Evolutionary conservation across 208 protist genomes (phyloP), one percentile per base, ranked within the genome.

Genomic region (Zelonia costaricensis): DNA sequence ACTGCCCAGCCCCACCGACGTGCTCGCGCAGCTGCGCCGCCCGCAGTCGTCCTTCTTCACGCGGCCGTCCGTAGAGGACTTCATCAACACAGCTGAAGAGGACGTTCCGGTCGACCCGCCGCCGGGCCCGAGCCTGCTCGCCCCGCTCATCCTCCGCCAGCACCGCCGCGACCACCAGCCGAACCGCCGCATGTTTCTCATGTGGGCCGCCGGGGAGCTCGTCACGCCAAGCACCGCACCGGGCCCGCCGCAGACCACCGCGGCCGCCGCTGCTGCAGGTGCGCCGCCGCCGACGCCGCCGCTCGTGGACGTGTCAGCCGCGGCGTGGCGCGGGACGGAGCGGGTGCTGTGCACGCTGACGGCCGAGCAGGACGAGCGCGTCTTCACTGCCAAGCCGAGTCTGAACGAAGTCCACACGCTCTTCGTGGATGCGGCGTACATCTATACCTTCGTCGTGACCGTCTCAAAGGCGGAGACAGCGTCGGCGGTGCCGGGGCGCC

Each of bases 341-440:
- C 76, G 66, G n/a, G 81, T 93, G 27, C 60, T 93, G 40, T 91
- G 83, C 69, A 89, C 82, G 18, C 72, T 93, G n/a, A 83, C 78
- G 1, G 64, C 76, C 0, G 83, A 90, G 36, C 53, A 38, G 33
- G 77, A 77, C 30, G 76, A 81, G 27, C 12, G 62, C 65, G 76
- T 78, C 51, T 91, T 93, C 60, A 83, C 65, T 1, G 78, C 79
- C 6, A 78, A 82, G 54, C 87, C 87, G 12, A 80, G 69, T 33
- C 69, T 93, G 31, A 62, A 78, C 42, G 76, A 82, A 31, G 59
- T 58, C 33, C 87, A 93, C 74, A 93, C 87, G 27, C 63, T 93
- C 6, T 74, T 81, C 33, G 83, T 93, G 1, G 81, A 88, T 65
- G 80, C 87, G 2, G 54, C 75, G 4, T 60, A 89, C 75, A 87